Evolutionary conservation across 1,139 yeast genomes (phyloP).

Genomic region (Casaregolazyma suthepensis): DNA sequence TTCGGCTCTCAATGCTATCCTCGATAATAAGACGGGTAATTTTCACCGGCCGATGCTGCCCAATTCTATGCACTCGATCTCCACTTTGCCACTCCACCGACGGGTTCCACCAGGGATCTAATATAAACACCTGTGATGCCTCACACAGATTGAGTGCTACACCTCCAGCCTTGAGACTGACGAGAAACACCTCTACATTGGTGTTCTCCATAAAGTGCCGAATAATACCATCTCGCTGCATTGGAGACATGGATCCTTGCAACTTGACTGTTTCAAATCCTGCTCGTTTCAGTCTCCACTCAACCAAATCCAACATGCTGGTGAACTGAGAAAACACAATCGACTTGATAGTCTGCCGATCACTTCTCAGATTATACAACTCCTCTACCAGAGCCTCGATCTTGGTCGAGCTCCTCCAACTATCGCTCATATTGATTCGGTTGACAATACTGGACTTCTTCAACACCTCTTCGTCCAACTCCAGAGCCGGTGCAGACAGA

Average conservation of each 20-base stretch:
- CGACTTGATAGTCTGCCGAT: conserved; percentile 81
- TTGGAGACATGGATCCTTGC: conserved; percentile 95
- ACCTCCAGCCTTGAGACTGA: conserved; percentile 96
- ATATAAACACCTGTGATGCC: conserved; percentile 88
- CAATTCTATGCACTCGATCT: conserved; percentile 96
- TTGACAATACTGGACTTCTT: conserved; percentile 83
- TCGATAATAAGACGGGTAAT: conserved; percentile 90
- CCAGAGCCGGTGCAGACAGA: conserved; percentile 78
- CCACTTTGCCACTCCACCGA: conserved; percentile 98
- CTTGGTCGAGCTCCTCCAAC: conserved; percentile 91
- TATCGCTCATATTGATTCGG: conserved; percentile 75
- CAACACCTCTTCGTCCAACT: conserved; percentile 56
- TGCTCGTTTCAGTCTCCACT: conserved; percentile 90
- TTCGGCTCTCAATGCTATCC: conserved; percentile 93
- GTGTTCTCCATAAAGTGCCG: conserved; percentile 88
- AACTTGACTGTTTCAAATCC: conserved; percentile 91
- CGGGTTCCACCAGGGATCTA: conserved; percentile 99
- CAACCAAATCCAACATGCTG: conserved; percentile 90
- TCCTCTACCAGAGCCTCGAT: conserved; percentile 96
- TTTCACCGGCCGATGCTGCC: conserved; percentile 91
- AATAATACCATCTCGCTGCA: conserved; percentile 87
- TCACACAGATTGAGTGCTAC: conserved; percentile 94
- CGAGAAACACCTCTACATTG: conserved; percentile 85
- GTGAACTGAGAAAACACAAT: conserved; percentile 97
- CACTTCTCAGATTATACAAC: conserved; percentile 77